Evolutionary conservation across 129 eudicot species (phyloP).

Genomic region (Pittosporum tobira): DNA sequence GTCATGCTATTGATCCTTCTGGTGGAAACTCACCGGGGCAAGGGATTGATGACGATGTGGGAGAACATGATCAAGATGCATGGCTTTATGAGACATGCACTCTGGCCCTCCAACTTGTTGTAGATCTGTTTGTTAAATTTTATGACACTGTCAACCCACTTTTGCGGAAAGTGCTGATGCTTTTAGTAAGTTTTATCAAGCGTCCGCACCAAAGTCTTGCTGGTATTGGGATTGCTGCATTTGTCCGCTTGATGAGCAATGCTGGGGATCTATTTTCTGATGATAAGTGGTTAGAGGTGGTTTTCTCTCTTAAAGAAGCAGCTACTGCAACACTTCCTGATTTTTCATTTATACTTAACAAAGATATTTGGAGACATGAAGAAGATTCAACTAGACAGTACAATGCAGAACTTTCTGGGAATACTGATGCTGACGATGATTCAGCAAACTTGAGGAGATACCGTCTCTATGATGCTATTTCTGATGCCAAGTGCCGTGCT

Average conservation of each 20-base stretch:
- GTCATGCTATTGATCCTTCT: constrained; percentile 78
- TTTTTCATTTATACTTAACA: constrained; percentile 42
- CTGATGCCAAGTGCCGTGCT: constrained; percentile 82
- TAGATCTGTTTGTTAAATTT: constrained; percentile 87
- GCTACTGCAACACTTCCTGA: constrained; percentile 73
- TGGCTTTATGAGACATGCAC: constrained; percentile 99
- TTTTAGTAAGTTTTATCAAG: constrained; percentile 74
- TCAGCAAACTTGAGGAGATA: constrained; percentile 35
- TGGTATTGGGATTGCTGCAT: constrained; percentile 97
- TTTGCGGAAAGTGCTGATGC: constrained; percentile 56
- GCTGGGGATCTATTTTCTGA: constrained; percentile 84
- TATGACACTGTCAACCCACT: constrained; percentile 84
- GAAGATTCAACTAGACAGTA: constrained; percentile 31
- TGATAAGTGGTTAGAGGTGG: constrained; percentile 92
- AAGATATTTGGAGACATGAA: constrained; percentile 37
- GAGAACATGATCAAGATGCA: constrained; percentile 75
- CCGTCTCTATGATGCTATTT: constrained; percentile 47
- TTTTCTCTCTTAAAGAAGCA: constrained; percentile 63
- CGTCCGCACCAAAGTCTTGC: constrained; percentile 99
- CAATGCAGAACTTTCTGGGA: constrained; percentile 37
- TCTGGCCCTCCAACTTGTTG: constrained; percentile 82
- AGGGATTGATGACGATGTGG: constrained; percentile 39
- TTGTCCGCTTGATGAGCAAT: constrained; percentile 87
- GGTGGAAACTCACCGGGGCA: constrained; percentile 36
- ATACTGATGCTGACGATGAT: constrained; percentile 36